Evolutionary conservation across 176 grass and related monocot species (phyloP).

Genomic region (Alloteropsis semialata): DNA sequence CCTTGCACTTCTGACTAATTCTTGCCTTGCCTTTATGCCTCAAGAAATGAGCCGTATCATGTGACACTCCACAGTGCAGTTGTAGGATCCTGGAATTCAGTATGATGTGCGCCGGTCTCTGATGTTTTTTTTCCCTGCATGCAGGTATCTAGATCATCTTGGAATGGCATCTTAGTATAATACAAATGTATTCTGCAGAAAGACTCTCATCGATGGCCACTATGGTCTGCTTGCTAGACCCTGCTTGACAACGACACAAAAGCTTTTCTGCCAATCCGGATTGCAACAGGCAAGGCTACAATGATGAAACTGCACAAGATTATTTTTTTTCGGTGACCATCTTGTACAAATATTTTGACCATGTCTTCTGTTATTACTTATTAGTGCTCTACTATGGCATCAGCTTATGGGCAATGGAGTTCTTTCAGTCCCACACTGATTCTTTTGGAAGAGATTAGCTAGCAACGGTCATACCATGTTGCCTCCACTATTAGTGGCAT

Average conservation of each 20-base stretch:
- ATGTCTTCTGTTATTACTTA: slow-evolving; percentile 24
- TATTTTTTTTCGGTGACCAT: neutral
- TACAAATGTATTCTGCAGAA: slow-evolving; percentile 65
- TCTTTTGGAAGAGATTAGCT: no score
- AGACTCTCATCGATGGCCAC: slow-evolving; percentile 68
- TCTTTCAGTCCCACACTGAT: slow-evolving; percentile 43
- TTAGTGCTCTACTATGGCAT: slow-evolving; percentile 71
- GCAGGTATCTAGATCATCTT: slow-evolving; percentile 74
- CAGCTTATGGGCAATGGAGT: slow-evolving; percentile 73
- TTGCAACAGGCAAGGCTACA: slow-evolving; percentile 57
- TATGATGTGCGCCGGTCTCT: neutral
- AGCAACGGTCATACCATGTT: no score
- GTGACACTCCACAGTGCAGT: no score
- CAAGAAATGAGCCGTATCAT: no score
- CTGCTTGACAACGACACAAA: slow-evolving; percentile 60
- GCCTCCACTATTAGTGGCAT: no score
- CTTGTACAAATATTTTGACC: neutral
- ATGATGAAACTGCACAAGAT: neutral
- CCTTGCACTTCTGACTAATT: no score
- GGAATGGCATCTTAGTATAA: slow-evolving; percentile 73
- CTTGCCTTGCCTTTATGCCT: no score
- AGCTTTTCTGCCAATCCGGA: slow-evolving; percentile 70
- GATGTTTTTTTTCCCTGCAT: neutral
- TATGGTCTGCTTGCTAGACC: slow-evolving; percentile 21
- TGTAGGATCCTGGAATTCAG: neutral